phyloP scores from a whole-genome alignment of 2,329 filamentous ascomycete genomes.

The Colletotrichum sp. region DNA sequence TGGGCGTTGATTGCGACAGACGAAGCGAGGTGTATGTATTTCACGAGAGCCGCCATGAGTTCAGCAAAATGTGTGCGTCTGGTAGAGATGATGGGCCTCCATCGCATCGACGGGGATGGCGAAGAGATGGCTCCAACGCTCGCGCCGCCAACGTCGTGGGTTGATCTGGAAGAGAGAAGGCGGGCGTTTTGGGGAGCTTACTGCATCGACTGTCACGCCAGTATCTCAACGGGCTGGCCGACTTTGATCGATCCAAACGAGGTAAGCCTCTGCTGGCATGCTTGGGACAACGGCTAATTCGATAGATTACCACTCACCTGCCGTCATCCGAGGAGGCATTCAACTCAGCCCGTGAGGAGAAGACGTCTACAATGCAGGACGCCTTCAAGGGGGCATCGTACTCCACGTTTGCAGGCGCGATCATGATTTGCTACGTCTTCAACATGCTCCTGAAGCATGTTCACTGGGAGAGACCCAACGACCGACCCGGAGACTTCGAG shows the following conservation, averaged over 20 bases:
- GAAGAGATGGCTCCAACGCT: conserved; percentile 76
- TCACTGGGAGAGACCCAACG: conserved; percentile 71
- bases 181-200: conserved; percentile 88
- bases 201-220: conserved; percentile 81
- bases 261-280: conserved; percentile 23
- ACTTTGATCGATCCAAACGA: conserved; percentile 78
- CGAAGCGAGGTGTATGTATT: conserved; percentile 85
- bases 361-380: conserved; percentile 66
- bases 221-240: conserved; percentile 90
- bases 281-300: neutral
- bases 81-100: conserved; percentile 83
- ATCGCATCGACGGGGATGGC: conserved; percentile 71
- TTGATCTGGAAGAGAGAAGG: conserved; percentile 75
- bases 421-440: conserved; percentile 79
- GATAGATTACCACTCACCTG: conserved; percentile 76
- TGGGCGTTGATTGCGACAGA: conserved; percentile 78
- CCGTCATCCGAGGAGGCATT: conserved; percentile 82
- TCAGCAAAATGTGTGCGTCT: conserved; percentile 73
- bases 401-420: conserved; percentile 73
- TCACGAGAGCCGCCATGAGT: conserved; percentile 86
- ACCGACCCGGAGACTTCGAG: conserved; percentile 74
- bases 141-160: conserved; percentile 77
- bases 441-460: conserved; percentile 82
- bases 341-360: conserved; percentile 65
- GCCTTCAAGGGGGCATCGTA: conserved; percentile 67